Evolutionary conservation across 371 early-diverging fungal species (phyloP).

Genomic region (Cokeromyces recurvatus): DNA sequence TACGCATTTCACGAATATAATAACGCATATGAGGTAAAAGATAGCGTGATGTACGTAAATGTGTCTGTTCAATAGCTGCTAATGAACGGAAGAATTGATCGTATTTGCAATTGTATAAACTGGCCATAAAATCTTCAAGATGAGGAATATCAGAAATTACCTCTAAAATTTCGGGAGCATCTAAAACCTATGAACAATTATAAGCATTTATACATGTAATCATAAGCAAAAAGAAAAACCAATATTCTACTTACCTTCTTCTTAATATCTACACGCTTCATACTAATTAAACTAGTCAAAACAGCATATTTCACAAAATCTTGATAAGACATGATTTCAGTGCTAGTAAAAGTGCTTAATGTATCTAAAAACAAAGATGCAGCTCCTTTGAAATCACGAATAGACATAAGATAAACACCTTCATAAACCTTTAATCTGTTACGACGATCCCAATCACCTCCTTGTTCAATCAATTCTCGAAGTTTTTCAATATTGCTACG

Average conservation of each 20-base stretch:
- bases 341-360: slow-evolving; percentile 95
- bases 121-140: slow-evolving; percentile 78
- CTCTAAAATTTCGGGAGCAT: slow-evolving; percentile 96
- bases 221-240: too few relatives aligned
- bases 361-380: slow-evolving; percentile 89
- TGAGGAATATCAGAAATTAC: slow-evolving; percentile 88
- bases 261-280: slow-evolving; percentile 92
- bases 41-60: slow-evolving; percentile 55
- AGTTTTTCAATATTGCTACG: slow-evolving; percentile 78
- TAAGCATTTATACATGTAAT: not conserved
- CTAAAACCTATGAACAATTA: slow-evolving; percentile 60
- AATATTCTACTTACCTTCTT: slow-evolving; percentile 62
- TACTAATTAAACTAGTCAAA: slow-evolving; percentile 82
- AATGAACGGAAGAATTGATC: slow-evolving; percentile 80
- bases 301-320: slow-evolving; percentile 97
- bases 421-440: slow-evolving; percentile 99
- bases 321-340: slow-evolving; percentile 96
- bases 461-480: slow-evolving; percentile 90
- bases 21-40: slow-evolving; percentile 82
- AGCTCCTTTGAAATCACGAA: slow-evolving; percentile 94
- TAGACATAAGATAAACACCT: slow-evolving; percentile 89
- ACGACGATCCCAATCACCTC: slow-evolving; percentile 99
- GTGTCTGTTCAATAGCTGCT: slow-evolving; percentile 51
- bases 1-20: slow-evolving; percentile 98
- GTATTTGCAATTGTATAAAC: slow-evolving; percentile 94